Conservation (phyloP, 139 green algal species). For the Desmodesmus armatus region DNA sequence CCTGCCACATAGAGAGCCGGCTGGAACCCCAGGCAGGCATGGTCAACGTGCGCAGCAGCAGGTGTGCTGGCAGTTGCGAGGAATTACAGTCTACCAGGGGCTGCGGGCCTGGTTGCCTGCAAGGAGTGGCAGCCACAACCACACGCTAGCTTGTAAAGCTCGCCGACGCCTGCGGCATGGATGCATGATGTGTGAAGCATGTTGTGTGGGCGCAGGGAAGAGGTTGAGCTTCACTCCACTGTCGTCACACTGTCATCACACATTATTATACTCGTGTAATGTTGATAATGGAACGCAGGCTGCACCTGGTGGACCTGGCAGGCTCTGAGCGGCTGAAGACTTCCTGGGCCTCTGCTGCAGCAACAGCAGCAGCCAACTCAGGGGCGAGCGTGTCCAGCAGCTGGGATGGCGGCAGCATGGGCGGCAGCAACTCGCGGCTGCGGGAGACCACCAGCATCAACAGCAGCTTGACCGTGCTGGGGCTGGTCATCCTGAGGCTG, state of each 20-base stretch:
- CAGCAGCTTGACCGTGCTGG: slow-evolving; percentile 92
- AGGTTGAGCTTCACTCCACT: too few relatives aligned
- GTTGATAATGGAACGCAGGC: too few relatives aligned
- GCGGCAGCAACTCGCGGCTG: slow-evolving; percentile 85
- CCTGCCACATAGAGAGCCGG: slow-evolving; percentile 42
- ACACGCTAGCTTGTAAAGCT: too few relatives aligned
- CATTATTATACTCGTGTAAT: slow-evolving; percentile 63
- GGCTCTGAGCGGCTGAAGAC: slow-evolving; percentile 86
- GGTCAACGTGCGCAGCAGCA: slow-evolving; percentile 42
- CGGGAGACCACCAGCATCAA: slow-evolving; percentile 96
- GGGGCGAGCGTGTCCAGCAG: too few relatives aligned
- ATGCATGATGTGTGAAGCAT: too few relatives aligned
- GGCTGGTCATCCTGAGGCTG: slow-evolving; percentile 90
- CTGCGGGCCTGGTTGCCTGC: too few relatives aligned
- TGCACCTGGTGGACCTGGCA: slow-evolving; percentile 98
- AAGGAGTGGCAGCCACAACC: too few relatives aligned
- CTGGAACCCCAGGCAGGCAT: slow-evolving; percentile 27
- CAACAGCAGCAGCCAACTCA: too few relatives aligned
- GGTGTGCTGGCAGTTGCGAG: background rate
- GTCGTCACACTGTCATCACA: too few relatives aligned
- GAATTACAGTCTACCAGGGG: too few relatives aligned
- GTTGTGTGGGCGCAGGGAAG: too few relatives aligned
- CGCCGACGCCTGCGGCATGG: too few relatives aligned
- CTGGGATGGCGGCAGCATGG: slow-evolving; percentile 41
- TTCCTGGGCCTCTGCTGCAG: slow-evolving; percentile 14